phyloP scores from a whole-genome alignment of 495 filamentous ascomycete species.

The Hyaloscypha bicolor region DNA sequence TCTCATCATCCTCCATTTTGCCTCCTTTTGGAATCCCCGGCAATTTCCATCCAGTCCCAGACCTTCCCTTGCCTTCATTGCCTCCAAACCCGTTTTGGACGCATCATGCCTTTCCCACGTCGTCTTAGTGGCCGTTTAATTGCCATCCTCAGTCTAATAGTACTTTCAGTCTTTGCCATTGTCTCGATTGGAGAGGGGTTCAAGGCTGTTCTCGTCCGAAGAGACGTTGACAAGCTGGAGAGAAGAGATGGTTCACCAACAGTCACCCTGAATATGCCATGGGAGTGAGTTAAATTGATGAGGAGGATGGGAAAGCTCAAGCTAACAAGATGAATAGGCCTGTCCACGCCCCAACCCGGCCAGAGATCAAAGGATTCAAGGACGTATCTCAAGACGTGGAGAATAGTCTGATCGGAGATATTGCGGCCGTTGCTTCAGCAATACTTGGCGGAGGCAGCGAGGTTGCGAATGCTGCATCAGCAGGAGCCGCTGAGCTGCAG shows the following conservation, averaged over 20 bases:
- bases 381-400: background rate
- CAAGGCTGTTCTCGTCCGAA: conserved; percentile 10
- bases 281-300: conserved; percentile 19
- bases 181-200: conserved; percentile 21
- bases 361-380: conserved; percentile 10
- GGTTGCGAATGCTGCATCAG: background rate
- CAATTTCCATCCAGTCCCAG: background rate
- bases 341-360: background rate
- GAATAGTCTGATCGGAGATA: conserved; percentile 7
- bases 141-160: conserved; percentile 17
- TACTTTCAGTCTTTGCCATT: conserved; percentile 9
- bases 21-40: background rate
- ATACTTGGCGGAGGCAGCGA: conserved; percentile 2
- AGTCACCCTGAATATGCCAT: conserved; percentile 19
- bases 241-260: conserved; percentile 20
- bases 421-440: conserved; percentile 14
- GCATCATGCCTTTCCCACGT: conserved; percentile 23
- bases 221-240: conserved; percentile 12
- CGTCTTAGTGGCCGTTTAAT: background rate
- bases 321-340: background rate
- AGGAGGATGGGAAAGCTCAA: background rate
- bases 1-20: background rate
- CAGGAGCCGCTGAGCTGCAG: background rate
- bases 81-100: background rate
- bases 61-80: background rate